A percentile compares a stretch with the other conserved stretches of the same genome.
Conservation (phyloP, 345 rosid genomes). For the Hirschfeldia incana region DNA sequence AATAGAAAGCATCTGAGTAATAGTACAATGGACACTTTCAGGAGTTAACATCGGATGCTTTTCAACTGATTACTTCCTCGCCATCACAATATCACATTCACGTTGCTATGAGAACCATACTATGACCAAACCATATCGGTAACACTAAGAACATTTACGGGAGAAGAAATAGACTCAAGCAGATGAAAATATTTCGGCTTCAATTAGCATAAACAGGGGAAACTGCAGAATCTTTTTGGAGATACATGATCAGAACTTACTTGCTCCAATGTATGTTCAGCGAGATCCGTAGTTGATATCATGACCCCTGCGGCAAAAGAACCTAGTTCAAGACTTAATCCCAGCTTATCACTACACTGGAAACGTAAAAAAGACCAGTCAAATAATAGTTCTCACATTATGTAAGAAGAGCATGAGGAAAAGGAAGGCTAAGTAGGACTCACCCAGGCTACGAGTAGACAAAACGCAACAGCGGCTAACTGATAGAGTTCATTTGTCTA, state of each 20-base stretch:
- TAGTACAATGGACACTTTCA: not conserved
- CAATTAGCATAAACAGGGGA: not conserved
- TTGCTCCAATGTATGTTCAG: conserved; percentile 93
- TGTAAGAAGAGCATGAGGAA: conserved; percentile 5
- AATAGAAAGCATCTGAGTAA: conserved; percentile 12
- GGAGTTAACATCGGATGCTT: not conserved
- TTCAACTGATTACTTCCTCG: conserved; percentile 9
- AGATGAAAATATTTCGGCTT: not conserved
- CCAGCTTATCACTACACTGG: conserved; percentile 98
- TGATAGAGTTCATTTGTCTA: conserved; percentile 79
- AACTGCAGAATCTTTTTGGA: not conserved
- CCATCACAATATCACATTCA: not conserved
- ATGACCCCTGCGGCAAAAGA: conserved; percentile 98
- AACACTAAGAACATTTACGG: not conserved
- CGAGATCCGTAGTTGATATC: conserved; percentile 96
- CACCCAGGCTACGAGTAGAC: conserved; percentile 85
- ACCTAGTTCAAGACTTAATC: conserved; percentile 91
- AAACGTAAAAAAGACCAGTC: conserved; percentile 37
- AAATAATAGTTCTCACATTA: conserved; percentile 29
- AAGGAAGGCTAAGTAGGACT: conserved; percentile 31
- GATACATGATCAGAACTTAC: conserved; percentile 46
- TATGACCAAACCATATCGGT: not conserved
- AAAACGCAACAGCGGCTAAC: conserved; percentile 78
- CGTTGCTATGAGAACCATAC: too few relatives aligned
- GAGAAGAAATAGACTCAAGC: not conserved